These are phyloP conservation scores for Puccinia polysora DNA, from an alignment of 1,284 basidiomycete genomes.

Conservation along the genomic window DNA sequence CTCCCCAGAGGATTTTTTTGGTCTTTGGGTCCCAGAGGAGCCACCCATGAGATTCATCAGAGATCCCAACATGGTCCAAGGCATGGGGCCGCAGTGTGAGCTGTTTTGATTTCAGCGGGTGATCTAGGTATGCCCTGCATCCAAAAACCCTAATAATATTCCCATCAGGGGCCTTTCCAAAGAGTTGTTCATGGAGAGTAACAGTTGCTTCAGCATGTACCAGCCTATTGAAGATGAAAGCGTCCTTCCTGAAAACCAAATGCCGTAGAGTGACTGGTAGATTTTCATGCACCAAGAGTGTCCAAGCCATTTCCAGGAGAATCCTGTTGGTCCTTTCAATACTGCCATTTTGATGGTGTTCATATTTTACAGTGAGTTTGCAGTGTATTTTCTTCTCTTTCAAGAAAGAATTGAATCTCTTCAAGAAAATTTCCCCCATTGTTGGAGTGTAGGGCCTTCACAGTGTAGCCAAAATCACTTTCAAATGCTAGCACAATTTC, in stretches of 20 bases:
- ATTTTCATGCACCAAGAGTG: not conserved
- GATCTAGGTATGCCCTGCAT: not conserved
- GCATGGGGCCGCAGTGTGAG: not conserved
- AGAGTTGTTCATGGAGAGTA: not conserved
- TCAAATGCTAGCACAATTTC: not conserved
- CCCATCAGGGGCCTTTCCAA: not conserved
- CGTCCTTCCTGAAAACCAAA: not conserved
- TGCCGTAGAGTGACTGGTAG: not conserved
- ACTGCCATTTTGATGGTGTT: conserved; percentile 18
- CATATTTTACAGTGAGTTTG: conserved; percentile 1
- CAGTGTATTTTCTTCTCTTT: not conserved
- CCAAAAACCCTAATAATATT: not conserved
- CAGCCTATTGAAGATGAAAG: not conserved
- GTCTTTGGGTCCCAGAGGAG: not conserved
- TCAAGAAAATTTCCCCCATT: not conserved
- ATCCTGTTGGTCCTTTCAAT: conserved; percentile 4
- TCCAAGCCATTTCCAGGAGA: conserved; percentile 4
- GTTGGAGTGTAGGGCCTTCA: not conserved
- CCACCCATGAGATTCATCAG: not conserved
- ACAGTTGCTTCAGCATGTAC: not conserved
- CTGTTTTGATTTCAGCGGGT: not conserved
- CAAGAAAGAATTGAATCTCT: not conserved
- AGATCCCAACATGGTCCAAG: not conserved
- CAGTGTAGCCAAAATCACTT: not conserved
- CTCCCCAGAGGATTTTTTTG: not conserved